Evolutionary conservation across 129 eudicot genomes (phyloP).

Genomic region (Pseudognaphalium luteoalbum): DNA sequence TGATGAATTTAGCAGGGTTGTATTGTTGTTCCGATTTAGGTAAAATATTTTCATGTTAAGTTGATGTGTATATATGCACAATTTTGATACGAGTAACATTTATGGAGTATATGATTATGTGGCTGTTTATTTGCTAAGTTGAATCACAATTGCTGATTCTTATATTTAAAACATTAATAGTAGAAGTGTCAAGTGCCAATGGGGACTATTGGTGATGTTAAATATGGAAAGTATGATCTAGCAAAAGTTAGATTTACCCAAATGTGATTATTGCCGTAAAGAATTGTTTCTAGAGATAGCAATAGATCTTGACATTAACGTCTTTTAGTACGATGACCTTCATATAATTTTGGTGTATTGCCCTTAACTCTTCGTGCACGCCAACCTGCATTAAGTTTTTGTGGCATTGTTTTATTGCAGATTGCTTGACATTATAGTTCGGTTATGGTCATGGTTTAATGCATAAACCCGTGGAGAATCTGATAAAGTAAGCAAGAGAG

Average conservation of each 20-base stretch:
- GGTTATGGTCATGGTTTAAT: slow-evolving; percentile 10
- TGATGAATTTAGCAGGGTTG: slow-evolving; percentile 3
- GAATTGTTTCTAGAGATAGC: neutral
- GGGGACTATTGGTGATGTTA: slow-evolving; percentile 1
- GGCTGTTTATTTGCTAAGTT: slow-evolving; percentile 30
- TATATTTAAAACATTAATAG: neutral
- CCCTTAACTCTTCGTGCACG: neutral
- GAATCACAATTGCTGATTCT: slow-evolving; percentile 11
- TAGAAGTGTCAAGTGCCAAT: neutral
- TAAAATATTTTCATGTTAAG: neutral
- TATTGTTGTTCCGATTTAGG: slow-evolving; percentile 20
- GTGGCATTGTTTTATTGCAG: slow-evolving; percentile 22
- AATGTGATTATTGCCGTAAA: neutral
- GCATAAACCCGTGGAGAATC: slow-evolving; percentile 22
- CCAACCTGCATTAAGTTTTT: neutral
- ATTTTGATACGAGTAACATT: neutral
- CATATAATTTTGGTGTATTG: neutral
- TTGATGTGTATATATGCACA: slow-evolving; percentile 23
- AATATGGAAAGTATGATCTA: slow-evolving; percentile 9
- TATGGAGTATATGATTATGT: neutral
- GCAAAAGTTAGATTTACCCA: slow-evolving; percentile 4
- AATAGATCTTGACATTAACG: neutral
- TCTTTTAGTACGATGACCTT: neutral
- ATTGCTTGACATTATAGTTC: slow-evolving; percentile 6
- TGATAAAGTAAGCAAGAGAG: slow-evolving; percentile 29